phyloP scores from a whole-genome alignment of 2,329 filamentous ascomycete species.

The Fusarium ramigenum region DNA sequence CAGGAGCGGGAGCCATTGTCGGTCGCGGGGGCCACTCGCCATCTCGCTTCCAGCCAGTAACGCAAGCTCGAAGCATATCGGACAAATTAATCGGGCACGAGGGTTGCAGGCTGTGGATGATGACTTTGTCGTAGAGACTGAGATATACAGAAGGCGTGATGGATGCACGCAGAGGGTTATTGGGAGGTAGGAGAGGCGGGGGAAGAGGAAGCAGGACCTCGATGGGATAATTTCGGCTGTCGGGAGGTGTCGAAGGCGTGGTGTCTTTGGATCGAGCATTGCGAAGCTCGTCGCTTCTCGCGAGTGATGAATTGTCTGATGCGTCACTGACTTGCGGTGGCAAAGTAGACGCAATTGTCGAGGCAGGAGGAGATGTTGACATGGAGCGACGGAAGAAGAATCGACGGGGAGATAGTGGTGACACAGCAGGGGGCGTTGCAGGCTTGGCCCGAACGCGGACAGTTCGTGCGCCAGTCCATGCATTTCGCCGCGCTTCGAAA shows the following conservation, averaged over 20 bases:
- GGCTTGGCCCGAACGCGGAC: constrained; percentile 63
- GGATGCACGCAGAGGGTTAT: constrained; percentile 79
- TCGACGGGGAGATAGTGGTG: constrained; percentile 58
- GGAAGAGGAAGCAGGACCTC: constrained; percentile 76
- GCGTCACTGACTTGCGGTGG: constrained; percentile 44
- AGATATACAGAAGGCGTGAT: constrained; percentile 80
- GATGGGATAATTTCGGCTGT: constrained; percentile 56
- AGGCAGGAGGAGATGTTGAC: constrained; percentile 51
- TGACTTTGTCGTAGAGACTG: constrained; percentile 89
- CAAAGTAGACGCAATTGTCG: constrained; percentile 34
- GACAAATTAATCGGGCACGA: constrained; percentile 87
- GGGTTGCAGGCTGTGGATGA: constrained; percentile 81
- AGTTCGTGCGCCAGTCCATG: constrained; percentile 82
- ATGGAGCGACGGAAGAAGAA: constrained; percentile 61
- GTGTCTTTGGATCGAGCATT: constrained; percentile 49
- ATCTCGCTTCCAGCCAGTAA: constrained; percentile 91
- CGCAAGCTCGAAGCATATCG: constrained; percentile 82
- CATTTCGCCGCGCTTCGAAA: constrained; percentile 79
- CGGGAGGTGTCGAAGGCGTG: constrained; percentile 41
- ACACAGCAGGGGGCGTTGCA: constrained; percentile 51
- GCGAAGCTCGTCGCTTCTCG: constrained; percentile 49
- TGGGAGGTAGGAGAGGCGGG: constrained; percentile 74
- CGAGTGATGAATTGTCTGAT: constrained; percentile 54
- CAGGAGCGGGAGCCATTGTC: constrained; percentile 54
- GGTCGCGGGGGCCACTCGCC: constrained; percentile 84